A percentile compares a stretch with the other conserved stretches of the same genome.
These are phyloP conservation scores for Candida cerambycidarum DNA, from an alignment of 805 yeast species.

Conservation along the genomic window DNA sequence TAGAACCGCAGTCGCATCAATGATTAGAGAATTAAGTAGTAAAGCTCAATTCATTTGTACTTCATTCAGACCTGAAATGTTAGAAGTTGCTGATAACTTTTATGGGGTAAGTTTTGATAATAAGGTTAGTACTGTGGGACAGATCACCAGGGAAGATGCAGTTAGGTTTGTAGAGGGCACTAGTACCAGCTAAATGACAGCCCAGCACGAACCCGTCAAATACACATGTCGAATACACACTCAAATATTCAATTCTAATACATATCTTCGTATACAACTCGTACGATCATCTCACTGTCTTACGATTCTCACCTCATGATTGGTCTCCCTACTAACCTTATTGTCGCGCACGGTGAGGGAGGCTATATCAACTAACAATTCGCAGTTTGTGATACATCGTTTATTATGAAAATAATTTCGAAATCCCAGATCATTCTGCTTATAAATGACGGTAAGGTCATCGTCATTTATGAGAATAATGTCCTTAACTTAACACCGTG, in stretches of 20 bases:
- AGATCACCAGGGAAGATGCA: conserved; percentile 72
- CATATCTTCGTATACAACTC: too few species aligned
- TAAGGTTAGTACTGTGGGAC: conserved; percentile 75
- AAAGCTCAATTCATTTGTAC: conserved; percentile 93
- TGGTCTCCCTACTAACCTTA: too few species aligned
- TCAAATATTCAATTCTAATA: too few species aligned
- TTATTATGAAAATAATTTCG: neutral
- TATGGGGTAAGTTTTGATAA: conserved; percentile 85
- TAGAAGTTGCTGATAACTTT: conserved; percentile 80
- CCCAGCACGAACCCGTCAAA: too few species aligned
- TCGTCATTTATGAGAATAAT: conserved; percentile 61
- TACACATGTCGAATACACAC: too few species aligned
- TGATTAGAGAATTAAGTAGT: conserved; percentile 63
- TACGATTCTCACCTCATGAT: too few species aligned
- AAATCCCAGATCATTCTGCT: conserved; percentile 5
- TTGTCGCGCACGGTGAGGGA: too few species aligned
- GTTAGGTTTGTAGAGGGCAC: conserved; percentile 74
- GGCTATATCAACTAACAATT: neutral
- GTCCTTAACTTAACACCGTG: conserved; percentile 70
- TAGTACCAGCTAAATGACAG: too few species aligned
- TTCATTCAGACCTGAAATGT: conserved; percentile 91
- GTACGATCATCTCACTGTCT: too few species aligned
- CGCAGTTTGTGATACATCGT: neutral
- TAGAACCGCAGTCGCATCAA: conserved; percentile 78
- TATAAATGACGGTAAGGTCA: conserved; percentile 65